A percentile compares a stretch with the other conserved stretches of the same genome.
Evolutionary conservation across 306 rosid genomes (phyloP).

Genomic region (Lablab purpureus): DNA sequence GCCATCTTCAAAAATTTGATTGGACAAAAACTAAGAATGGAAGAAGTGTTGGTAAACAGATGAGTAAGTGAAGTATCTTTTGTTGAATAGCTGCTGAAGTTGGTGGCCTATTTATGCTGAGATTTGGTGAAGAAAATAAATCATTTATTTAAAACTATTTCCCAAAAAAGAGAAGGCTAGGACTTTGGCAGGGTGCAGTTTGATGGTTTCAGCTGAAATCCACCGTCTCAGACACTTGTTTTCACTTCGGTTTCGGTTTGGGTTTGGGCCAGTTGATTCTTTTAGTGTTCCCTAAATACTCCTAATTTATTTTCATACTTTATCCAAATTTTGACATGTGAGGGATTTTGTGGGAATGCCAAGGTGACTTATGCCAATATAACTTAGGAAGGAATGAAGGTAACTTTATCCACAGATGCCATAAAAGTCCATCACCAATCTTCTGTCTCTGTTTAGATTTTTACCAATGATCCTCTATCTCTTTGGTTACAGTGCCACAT

Average conservation of each 20-base stretch:
- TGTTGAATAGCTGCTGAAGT: conserved; percentile 49
- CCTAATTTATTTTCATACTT: conserved; percentile 24
- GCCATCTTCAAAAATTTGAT: conserved; percentile 57
- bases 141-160: neutral
- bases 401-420: neutral
- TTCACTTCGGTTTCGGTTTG: conserved; percentile 42
- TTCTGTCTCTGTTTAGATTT: neutral
- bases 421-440: neutral
- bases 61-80: conserved; percentile 21
- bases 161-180: conserved; percentile 11
- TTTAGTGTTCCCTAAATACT: conserved; percentile 29
- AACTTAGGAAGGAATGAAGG: neutral
- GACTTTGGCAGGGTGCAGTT: conserved; percentile 26
- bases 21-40: conserved; percentile 8
- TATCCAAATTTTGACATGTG: conserved; percentile 1
- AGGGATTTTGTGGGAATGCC: conserved; percentile 20
- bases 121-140: conserved; percentile 20
- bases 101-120: conserved; percentile 56
- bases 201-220: conserved; percentile 70
- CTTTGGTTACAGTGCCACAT: neutral
- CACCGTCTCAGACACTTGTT: conserved; percentile 57
- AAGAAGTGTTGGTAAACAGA: conserved; percentile 5
- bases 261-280: conserved; percentile 43
- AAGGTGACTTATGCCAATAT: neutral
- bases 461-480: neutral